Conservation (phyloP, 352 stramenopile species). For the Hyaloperonospora brassicae region DNA sequence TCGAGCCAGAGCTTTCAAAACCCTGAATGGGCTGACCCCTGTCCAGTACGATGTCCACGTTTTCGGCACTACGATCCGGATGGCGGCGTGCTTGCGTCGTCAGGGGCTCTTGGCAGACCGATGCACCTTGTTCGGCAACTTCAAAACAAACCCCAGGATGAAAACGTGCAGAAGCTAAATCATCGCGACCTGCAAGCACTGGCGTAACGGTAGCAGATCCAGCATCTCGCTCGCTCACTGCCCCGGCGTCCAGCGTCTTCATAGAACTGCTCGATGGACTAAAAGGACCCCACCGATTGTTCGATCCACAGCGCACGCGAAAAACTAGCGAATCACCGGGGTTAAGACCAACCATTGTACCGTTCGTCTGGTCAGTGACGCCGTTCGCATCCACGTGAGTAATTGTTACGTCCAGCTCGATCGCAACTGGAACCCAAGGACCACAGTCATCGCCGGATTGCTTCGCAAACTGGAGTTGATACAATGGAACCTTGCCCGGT, state of each 20-base stretch:
- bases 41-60: slow-evolving; percentile 44
- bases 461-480: slow-evolving; percentile 60
- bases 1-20: slow-evolving; percentile 42
- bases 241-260: slow-evolving; percentile 34
- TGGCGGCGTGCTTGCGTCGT: slow-evolving; percentile 36
- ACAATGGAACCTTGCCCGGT: slow-evolving; percentile 23
- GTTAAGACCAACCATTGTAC: slow-evolving; percentile 57
- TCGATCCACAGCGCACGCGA: slow-evolving; percentile 50
- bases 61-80: slow-evolving; percentile 44
- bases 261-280: slow-evolving; percentile 54
- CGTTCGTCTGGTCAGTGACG: slow-evolving; percentile 46
- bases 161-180: slow-evolving; percentile 25
- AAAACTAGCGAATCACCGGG: slow-evolving; percentile 49
- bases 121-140: slow-evolving; percentile 47
- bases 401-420: slow-evolving; percentile 43
- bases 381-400: slow-evolving; percentile 34
- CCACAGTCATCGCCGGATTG: slow-evolving; percentile 55
- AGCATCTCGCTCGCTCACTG: slow-evolving; percentile 1
- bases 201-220: slow-evolving; percentile 13
- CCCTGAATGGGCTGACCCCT: slow-evolving; percentile 48
- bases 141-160: slow-evolving; percentile 56
- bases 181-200: slow-evolving; percentile 2
- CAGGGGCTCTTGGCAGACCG: slow-evolving; percentile 58
- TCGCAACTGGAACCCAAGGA: slow-evolving; percentile 40
- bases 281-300: slow-evolving; percentile 55